Evolutionary conservation across 176 grass and related monocot genomes (phyloP), one percentile per base, ranked within the genome.

Genomic region (Ampelocalamus luodianensis): DNA sequence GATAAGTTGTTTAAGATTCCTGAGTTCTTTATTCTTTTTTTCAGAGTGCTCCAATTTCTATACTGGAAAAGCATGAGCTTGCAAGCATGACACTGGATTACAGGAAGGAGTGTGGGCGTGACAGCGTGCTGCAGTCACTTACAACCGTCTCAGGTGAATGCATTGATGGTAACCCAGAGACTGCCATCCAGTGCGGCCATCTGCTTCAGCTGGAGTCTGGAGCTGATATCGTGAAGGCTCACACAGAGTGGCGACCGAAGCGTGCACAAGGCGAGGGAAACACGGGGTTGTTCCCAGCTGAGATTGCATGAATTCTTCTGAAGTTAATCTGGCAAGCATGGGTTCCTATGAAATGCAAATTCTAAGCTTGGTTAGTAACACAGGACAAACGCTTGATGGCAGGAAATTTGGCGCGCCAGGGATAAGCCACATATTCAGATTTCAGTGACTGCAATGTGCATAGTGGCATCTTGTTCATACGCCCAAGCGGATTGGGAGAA

Each of bases 51-150:
- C 97, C 97, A 3, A 99, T 94, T 51, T 92, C 93, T 29, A 96
- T 99, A 70, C 90, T 94, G 76, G 97, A 99, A 59, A 99, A 90
- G 76, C 97, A 99, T 29, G 97, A 99, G 80, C 92, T 99, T 18
- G 93, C 90, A 44, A 90, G 93, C 81, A 91, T 96, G 90, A 99
- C 97, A 37, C 71, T 99, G 79, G 97, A 99, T 37, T 99, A 99
- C 85, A 92, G 92, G 90, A 99, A 93, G 82, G 97, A 99, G 66
- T 99, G 97, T 4, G 91, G 94, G 3, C 83, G 86, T 22, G 97
- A 96, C 76, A 99, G 93, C 17, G 86, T 92, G 65, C 92, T 99
- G 78, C 91, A 96, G 79, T 99, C 97, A 0, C 88, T 92, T 26
- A 92, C 97, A 36, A 86, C 85, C 2, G 86, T 99, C 0, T 85